Conservation (phyloP, 2,329 filamentous ascomycete genomes). For the Aspergillus sp. region DNA sequence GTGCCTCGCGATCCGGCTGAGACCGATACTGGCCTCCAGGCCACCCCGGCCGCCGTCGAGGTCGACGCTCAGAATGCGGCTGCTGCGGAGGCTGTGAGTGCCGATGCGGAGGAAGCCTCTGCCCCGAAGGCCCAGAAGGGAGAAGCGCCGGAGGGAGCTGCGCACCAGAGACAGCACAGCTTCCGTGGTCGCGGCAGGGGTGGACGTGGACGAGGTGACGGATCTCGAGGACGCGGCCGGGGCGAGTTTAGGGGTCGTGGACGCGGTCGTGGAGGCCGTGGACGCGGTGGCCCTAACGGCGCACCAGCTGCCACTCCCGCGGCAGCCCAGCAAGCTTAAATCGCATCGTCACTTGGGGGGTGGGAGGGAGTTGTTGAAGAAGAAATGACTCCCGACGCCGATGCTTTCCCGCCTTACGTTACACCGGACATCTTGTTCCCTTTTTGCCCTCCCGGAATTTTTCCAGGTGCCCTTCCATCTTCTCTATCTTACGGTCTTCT, state of each 20-base stretch:
- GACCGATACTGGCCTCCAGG: constrained; percentile 65
- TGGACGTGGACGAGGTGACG: constrained; percentile 38
- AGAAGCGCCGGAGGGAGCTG: constrained; percentile 39
- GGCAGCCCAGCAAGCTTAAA: constrained; percentile 13
- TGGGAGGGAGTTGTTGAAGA: neutral
- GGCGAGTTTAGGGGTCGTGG: constrained; percentile 38
- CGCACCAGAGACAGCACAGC: constrained; percentile 35
- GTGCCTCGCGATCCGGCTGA: constrained; percentile 71
- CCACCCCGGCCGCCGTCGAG: constrained; percentile 63
- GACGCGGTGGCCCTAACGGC: constrained; percentile 29
- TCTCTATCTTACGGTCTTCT: constrained; percentile 9
- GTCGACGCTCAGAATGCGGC: constrained; percentile 59
- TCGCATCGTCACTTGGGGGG: neutral
- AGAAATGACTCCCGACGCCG: neutral
- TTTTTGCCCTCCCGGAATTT: neutral
- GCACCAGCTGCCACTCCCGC: constrained; percentile 23
- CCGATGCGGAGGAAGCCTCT: constrained; percentile 80
- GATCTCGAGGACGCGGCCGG: constrained; percentile 37
- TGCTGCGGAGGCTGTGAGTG: constrained; percentile 56
- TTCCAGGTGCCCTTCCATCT: neutral
- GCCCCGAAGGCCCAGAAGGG: constrained; percentile 38
- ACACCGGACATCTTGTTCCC: neutral
- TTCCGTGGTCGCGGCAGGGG: constrained; percentile 36
- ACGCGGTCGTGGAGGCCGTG: constrained; percentile 28
- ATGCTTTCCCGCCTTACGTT: neutral